Percentiles rank a stretch among this genome's conserved stretches.
phyloP scores from a whole-genome alignment of 768 basidiomycete species.

The Suillus cothurnatus region DNA sequence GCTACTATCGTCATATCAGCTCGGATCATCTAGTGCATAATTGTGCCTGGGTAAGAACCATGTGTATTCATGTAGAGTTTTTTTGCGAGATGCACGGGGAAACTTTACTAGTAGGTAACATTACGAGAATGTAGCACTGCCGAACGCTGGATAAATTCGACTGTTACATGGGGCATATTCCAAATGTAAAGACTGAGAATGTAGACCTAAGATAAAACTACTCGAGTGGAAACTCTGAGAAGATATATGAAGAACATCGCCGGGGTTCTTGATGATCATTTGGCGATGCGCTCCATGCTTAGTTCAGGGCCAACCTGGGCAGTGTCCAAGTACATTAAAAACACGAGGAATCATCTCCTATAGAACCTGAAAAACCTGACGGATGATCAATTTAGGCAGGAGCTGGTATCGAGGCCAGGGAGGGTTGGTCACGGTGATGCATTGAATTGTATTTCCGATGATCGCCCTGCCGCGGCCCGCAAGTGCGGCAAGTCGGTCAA shows the following conservation, averaged over 20 bases:
- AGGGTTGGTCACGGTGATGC: background rate
- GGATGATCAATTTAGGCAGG: slow-evolving; percentile 8
- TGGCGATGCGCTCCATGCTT: background rate
- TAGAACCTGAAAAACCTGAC: background rate
- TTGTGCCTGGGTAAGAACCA: background rate
- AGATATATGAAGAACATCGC: background rate
- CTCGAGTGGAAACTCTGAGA: background rate
- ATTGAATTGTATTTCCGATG: background rate
- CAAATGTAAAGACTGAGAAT: background rate
- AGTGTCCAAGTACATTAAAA: background rate
- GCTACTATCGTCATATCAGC: background rate
- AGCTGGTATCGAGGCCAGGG: background rate
- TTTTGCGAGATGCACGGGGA: background rate
- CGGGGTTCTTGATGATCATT: slow-evolving; percentile 4
- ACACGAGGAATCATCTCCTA: background rate
- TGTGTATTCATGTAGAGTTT: background rate
- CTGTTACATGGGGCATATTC: background rate
- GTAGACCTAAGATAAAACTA: background rate
- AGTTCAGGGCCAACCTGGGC: background rate
- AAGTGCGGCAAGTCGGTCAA: background rate
- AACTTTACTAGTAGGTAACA: background rate
- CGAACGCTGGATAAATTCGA: background rate
- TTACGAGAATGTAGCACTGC: background rate
- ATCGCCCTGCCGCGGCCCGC: background rate
- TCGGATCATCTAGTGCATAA: background rate